Base-by-base conservation (phyloP, 176 grass and related monocot species). In the Musa itinerans region DNA sequence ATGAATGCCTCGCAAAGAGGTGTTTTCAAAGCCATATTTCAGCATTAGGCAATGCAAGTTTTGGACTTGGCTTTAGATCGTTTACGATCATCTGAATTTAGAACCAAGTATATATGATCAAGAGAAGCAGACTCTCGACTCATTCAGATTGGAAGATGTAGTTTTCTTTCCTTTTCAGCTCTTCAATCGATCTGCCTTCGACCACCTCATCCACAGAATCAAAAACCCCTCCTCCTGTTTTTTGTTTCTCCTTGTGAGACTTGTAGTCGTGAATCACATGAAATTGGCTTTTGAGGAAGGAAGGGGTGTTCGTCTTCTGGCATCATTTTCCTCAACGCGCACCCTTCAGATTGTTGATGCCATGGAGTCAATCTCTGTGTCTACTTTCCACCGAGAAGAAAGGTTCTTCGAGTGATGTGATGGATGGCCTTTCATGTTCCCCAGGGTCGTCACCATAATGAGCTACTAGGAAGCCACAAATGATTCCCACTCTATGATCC, bases 271-370 rank as follows among this genome's bases (percentile, higher is more conserved):
- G 67, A 69, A 69, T 69, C 67, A 17, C 68, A 70, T 50, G 49
- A 14, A 70, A 70, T 50, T 70, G 29, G 68, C 68, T 70, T 50
- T 70, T 70, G 17, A 70, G 15, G 10, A 70, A 50, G 50, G 68
- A 70, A 70, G 67, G 43, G 68, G 67, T 43, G 13, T 12, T 19
- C 50, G 67, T 16, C 67, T 16, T 1, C 29, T n/a, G 2, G 4
- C 12, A 50, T 3, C 34, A 43, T 6, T 43, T 43, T 43, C 34
- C 15, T 4, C 29, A 43, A 48, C 7, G 0, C 21, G 19, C 67
- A 49, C 67, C 14, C 1, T 5, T 12, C 1, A n/a, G 67, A 69
- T 8, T 9, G 15, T 3, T 10, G 13, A 29, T 67, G 11, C 12
- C 24, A 27, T 19, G n/a, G 57, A 61, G n/a, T 61, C 57, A n/a